A percentile compares a stretch with the other conserved stretches of the same genome.
Conservation (phyloP, 108 stramenopile species). For the Aurantiochytrium sp. region DNA sequence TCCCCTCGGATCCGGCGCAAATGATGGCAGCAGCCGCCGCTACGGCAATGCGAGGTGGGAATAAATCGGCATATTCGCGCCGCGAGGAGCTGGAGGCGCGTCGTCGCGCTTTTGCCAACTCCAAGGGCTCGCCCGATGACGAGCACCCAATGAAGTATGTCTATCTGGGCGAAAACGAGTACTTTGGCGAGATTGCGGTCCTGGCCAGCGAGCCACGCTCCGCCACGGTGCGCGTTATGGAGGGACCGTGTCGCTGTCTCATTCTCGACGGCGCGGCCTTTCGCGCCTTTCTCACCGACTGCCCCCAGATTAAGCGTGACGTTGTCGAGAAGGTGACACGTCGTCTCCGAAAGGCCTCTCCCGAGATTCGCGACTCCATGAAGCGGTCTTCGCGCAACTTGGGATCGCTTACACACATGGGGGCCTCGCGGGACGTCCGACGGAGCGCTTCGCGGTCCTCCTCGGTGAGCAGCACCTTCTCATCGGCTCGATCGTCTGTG, state of each 20-base stretch:
- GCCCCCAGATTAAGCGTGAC: slow-evolving; percentile 8
- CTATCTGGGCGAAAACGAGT: background rate
- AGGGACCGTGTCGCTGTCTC: background rate
- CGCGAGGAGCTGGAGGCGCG: background rate
- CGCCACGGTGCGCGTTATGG: background rate
- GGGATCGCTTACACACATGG: background rate
- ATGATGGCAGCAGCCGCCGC: background rate
- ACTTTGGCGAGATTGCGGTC: slow-evolving; percentile 11
- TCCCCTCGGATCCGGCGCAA: background rate
- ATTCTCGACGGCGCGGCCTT: background rate
- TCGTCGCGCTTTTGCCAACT: background rate
- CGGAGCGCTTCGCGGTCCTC: background rate
- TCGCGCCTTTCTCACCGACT: background rate
- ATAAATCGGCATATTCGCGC: background rate
- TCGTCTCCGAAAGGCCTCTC: background rate
- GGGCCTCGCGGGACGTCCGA: background rate
- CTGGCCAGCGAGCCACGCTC: background rate
- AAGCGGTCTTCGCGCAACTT: background rate
- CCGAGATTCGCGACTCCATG: background rate
- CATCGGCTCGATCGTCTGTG: background rate
- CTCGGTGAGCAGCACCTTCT: background rate
- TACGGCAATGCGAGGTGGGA: background rate
- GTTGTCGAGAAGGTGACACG: background rate
- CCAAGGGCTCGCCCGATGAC: background rate
- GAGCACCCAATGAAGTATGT: background rate